These are phyloP conservation scores for Rhodotorula toruloides DNA, from an alignment of 768 basidiomycete species.

Conservation along the genomic window DNA sequence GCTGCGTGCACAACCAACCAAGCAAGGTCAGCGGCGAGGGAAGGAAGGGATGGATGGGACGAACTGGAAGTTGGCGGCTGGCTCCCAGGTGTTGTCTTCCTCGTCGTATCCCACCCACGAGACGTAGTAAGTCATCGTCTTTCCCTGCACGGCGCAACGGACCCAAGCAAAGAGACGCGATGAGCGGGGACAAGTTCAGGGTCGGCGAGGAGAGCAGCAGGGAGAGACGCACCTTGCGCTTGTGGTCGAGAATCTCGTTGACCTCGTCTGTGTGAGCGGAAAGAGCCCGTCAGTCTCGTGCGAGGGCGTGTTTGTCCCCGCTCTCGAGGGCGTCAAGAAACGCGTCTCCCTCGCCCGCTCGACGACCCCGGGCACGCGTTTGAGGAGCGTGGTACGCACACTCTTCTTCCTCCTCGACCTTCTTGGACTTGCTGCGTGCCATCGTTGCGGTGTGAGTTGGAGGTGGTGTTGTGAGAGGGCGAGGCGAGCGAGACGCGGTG, in stretches of 20 bases:
- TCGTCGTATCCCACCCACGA: slow-evolving; percentile 15
- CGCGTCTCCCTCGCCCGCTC: no score
- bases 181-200: background rate
- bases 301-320: no score
- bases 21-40: background rate
- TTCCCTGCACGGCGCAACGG: background rate
- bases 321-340: no score
- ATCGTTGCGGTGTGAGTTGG: background rate
- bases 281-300: background rate
- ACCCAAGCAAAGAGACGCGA: background rate
- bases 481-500: background rate
- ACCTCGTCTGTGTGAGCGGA: background rate
- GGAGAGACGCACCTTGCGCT: slow-evolving; percentile 7
- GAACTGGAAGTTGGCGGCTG: background rate
- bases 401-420: background rate
- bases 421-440: slow-evolving; percentile 8
- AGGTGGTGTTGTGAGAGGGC: background rate
- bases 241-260: background rate
- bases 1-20: no score
- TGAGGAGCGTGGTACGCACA: background rate
- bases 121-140: slow-evolving; percentile 3
- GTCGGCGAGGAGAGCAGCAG: background rate
- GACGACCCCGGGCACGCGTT: no score
- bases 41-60: background rate
- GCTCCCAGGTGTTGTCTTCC: slow-evolving; percentile 17